Evolutionary conservation across 2,329 filamentous ascomycete genomes (phyloP).

Genomic region (Alternaria postmessia): DNA sequence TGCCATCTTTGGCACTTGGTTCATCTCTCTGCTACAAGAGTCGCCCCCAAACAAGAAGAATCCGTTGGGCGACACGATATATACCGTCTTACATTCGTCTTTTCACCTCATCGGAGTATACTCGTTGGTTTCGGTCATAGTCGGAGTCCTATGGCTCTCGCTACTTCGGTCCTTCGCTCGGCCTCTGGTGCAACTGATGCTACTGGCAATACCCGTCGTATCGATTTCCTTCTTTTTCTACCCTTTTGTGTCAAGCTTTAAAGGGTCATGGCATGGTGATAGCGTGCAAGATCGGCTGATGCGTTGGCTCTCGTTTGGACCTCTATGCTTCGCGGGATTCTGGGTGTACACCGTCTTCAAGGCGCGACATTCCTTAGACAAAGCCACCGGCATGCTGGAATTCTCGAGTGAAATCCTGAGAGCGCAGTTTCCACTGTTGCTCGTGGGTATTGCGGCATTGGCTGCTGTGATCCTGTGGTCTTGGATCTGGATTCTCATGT

Average conservation of each 20-base stretch:
- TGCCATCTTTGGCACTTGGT: slow-evolving; percentile 84
- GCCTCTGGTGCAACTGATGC: slow-evolving; percentile 79
- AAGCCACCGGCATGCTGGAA: slow-evolving; percentile 87
- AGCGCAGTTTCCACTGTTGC: slow-evolving; percentile 81
- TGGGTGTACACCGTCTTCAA: slow-evolving; percentile 87
- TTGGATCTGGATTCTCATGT: slow-evolving; percentile 97
- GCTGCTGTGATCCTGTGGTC: slow-evolving; percentile 84
- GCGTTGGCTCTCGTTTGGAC: slow-evolving; percentile 84
- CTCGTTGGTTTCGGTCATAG: slow-evolving; percentile 86
- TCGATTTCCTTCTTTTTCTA: slow-evolving; percentile 91
- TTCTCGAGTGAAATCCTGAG: slow-evolving; percentile 89
- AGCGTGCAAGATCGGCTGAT: slow-evolving; percentile 87
- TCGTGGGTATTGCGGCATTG: slow-evolving; percentile 83
- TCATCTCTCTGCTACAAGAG: slow-evolving; percentile 90
- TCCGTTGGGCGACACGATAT: slow-evolving; percentile 90
- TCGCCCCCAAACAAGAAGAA: slow-evolving; percentile 72
- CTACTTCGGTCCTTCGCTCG: slow-evolving; percentile 87
- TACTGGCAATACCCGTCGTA: slow-evolving; percentile 85
- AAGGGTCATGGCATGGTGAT: slow-evolving; percentile 75
- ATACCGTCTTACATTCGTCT: slow-evolving; percentile 84
- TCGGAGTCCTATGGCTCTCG: slow-evolving; percentile 90
- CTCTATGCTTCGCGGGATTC: slow-evolving; percentile 73
- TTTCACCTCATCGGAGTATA: slow-evolving; percentile 91
- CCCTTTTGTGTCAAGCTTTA: slow-evolving; percentile 87
- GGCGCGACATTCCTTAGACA: slow-evolving; percentile 80